Evolutionary conservation across 2,329 filamentous ascomycete genomes (phyloP), one percentile per base, ranked within the genome.

Genomic region (Aspergillus sergii): DNA sequence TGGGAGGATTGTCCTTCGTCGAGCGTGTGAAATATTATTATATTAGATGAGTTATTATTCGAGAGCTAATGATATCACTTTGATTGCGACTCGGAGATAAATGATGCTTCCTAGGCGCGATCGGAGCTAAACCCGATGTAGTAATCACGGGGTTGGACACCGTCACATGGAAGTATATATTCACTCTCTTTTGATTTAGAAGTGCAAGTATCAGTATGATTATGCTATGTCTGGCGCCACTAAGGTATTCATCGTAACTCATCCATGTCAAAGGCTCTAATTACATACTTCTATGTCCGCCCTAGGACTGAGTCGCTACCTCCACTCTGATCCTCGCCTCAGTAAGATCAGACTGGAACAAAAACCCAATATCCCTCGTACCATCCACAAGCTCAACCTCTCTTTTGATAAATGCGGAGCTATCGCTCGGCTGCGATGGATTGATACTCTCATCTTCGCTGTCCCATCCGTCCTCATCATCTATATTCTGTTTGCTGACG

Each of bases 351-450:
- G 70, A 62, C 54, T 77, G 72, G 62, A 97, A 88, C 78, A 90
- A 93, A 71, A 93, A 94, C 1, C 93, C 93, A 68, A 97, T 83
- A 76, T 91, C 88, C 71, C 92, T 88, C 11, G 92, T 94, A 14
- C 92, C 91, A 71, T 94, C 90, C 61, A 85, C 86, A 60, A 97
- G 83, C 76, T 94, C 90, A 36, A 93, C 88, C 76, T 96, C 92
- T 63, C 93, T 84, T 76, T 89, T 89, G 56, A 93, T 84, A 83
- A 91, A 93, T 66, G 88, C 84, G 16, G 50, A 43, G 30, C 60
- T 63, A 32, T 58, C 57, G 1, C 85, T 87, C 12, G 80, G 76
- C 43, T 51, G 28, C 16, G 66, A 68, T 11, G 60, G 16, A 21
- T 76, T 59, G 56, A 59, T 56, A 43, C 30, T 78, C 36, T 81